These are phyloP conservation scores for Aspergillus cristatus DNA, from an alignment of 495 filamentous ascomycete genomes.

Conservation along the genomic window DNA sequence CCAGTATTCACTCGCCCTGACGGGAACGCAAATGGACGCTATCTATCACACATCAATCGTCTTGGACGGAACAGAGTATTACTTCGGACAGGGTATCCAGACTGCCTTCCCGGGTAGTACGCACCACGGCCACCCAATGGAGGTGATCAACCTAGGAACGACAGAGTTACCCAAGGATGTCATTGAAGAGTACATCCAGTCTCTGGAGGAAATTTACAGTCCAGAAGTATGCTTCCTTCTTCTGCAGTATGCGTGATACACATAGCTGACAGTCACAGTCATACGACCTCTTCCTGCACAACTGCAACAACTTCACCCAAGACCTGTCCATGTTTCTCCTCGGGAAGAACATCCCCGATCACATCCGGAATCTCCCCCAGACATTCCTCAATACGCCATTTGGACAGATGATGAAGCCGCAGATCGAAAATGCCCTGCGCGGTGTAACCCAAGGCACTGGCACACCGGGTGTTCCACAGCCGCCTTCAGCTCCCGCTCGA, in stretches of 20 bases:
- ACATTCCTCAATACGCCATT: slow-evolving; percentile 84
- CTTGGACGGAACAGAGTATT: slow-evolving; percentile 66
- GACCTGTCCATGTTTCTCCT: slow-evolving; percentile 85
- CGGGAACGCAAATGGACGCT: slow-evolving; percentile 72
- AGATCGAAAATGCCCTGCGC: slow-evolving; percentile 66
- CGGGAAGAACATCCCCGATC: slow-evolving; percentile 79
- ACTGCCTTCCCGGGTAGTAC: slow-evolving; percentile 69
- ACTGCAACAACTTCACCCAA: slow-evolving; percentile 98
- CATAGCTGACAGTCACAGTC: slow-evolving; percentile 44
- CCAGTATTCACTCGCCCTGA: slow-evolving; percentile 41
- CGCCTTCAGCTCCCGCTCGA: slow-evolving; percentile 13
- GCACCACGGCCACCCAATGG: slow-evolving; percentile 77
- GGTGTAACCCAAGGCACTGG: slow-evolving; percentile 51
- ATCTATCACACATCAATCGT: slow-evolving; percentile 89
- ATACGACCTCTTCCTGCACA: slow-evolving; percentile 83
- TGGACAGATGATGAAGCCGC: slow-evolving; percentile 79
- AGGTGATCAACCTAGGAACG: slow-evolving; percentile 60
- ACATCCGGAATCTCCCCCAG: slow-evolving; percentile 82
- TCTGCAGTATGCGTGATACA: too few species aligned
- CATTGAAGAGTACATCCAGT: slow-evolving; percentile 82
- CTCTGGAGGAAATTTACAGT: slow-evolving; percentile 72
- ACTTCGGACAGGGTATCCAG: slow-evolving; percentile 70
- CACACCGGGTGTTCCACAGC: slow-evolving; percentile 8
- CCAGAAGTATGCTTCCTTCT: slow-evolving; percentile 47
- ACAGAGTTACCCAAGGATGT: slow-evolving; percentile 76